These are phyloP conservation scores for Nakazawaea populi DNA, from an alignment of 805 yeast genomes.

Conservation along the genomic window DNA sequence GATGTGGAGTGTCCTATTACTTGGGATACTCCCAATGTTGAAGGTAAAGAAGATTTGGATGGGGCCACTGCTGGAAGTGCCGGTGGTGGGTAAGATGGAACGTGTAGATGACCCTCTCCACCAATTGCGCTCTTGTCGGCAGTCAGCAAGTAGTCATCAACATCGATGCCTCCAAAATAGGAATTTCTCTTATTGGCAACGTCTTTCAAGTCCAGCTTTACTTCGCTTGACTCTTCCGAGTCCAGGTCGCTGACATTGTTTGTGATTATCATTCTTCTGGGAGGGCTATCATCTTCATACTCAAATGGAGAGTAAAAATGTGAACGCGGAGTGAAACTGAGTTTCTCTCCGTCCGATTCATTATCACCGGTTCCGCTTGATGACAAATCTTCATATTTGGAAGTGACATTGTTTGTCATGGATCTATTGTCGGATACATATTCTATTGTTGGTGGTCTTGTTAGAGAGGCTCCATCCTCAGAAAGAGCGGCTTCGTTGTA, in stretches of 20 bases:
- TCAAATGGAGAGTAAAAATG: slow-evolving; percentile 25
- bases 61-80: neutral
- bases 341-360: slow-evolving; percentile 16
- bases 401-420: neutral
- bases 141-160: neutral
- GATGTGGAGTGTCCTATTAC: neutral
- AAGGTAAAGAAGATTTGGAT: neutral
- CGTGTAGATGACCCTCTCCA: neutral
- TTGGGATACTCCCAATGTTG: neutral
- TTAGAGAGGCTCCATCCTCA: neutral
- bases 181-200: slow-evolving; percentile 10
- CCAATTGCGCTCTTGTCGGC: neutral
- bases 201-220: neutral
- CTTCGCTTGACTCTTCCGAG: neutral
- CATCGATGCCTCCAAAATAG: slow-evolving; percentile 1
- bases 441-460: neutral
- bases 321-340: slow-evolving; percentile 29
- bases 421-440: neutral
- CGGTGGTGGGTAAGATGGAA: neutral
- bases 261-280: slow-evolving; percentile 19
- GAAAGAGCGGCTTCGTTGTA: neutral
- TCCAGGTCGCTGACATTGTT: slow-evolving; percentile 11
- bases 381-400: neutral
- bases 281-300: slow-evolving; percentile 11
- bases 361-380: neutral